phyloP scores from a whole-genome alignment of 495 filamentous ascomycete species.

The Penicillium paradoxum region DNA sequence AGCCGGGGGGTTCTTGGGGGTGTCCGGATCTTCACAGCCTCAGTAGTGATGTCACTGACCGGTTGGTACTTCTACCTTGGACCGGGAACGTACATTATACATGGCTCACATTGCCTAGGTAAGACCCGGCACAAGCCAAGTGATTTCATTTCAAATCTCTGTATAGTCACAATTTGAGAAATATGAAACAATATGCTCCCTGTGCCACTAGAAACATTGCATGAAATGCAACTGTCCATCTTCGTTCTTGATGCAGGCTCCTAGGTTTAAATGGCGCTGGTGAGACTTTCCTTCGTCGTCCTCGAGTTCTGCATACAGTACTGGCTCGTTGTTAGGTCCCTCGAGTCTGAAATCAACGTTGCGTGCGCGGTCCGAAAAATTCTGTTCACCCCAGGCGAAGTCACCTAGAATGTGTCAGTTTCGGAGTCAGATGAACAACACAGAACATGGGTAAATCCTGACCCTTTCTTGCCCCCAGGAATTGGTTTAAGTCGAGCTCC shows the following conservation, averaged over 20 bases:
- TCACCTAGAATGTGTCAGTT: constrained; percentile 11
- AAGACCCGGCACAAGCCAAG: too few relatives aligned
- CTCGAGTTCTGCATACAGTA: constrained; percentile 16
- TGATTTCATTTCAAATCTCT: not conserved
- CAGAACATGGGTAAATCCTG: not conserved
- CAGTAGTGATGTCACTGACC: constrained; percentile 1
- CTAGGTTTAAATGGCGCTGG: constrained; percentile 17
- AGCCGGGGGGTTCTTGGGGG: not conserved
- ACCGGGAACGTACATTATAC: too few relatives aligned
- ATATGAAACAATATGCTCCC: not conserved
- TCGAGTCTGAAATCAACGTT: constrained; percentile 18
- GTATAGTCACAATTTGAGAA: not conserved
- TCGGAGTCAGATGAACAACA: not conserved
- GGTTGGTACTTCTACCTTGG: not conserved
- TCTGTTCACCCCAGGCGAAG: constrained; percentile 18
- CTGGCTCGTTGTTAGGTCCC: constrained; percentile 15
- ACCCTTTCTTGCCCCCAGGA: constrained; percentile 20
- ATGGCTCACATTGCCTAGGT: too few relatives aligned
- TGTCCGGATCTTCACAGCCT: constrained; percentile 13
- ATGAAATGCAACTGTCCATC: constrained; percentile 23
- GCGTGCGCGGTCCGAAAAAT: constrained; percentile 12
- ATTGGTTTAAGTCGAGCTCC: constrained; percentile 20
- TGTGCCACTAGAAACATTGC: constrained; percentile 20
- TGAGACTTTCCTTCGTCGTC: constrained; percentile 9
- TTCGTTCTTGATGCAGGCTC: constrained; percentile 27